A percentile compares a stretch with the other conserved stretches of the same genome.
Evolutionary conservation across 2,329 filamentous ascomycete species (phyloP).

Genomic region (Leptographium procerum): DNA sequence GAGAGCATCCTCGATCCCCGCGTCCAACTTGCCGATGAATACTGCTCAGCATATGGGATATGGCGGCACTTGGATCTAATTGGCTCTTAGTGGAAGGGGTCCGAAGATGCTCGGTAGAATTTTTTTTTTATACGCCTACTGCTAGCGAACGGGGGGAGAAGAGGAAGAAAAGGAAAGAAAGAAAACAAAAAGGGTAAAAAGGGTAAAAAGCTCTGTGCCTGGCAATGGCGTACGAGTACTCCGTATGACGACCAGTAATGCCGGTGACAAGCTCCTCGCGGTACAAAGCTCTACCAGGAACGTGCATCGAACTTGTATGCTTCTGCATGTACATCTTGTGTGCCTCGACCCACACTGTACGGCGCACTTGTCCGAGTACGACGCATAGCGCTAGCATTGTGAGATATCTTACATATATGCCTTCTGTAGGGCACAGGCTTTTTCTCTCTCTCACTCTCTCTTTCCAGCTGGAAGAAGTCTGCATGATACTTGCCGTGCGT

Average conservation of each 20-base stretch:
- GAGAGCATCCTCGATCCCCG: too few species aligned
- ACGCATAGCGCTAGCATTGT: not conserved
- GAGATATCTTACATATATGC: not conserved
- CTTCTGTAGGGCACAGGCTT: not conserved
- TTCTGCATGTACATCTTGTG: slow-evolving; percentile 1
- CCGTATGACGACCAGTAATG: too few species aligned
- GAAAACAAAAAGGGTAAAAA: not conserved
- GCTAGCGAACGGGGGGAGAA: not conserved
- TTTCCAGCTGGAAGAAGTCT: not conserved
- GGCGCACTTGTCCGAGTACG: not conserved
- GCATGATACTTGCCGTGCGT: too few species aligned
- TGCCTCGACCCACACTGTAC: not conserved
- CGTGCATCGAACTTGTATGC: not conserved
- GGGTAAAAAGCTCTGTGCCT: not conserved
- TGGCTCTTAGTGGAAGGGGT: not conserved
- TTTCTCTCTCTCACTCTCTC: not conserved
- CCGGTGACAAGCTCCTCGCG: not conserved
- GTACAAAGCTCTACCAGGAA: not conserved
- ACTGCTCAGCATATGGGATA: too few species aligned
- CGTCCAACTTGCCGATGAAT: too few species aligned
- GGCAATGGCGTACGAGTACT: too few species aligned
- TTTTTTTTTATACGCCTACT: too few species aligned
- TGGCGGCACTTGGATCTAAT: not conserved
- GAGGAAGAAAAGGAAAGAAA: not conserved
- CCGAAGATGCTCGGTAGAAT: not conserved